These are phyloP conservation scores for Takakia lepidozioides DNA, from an alignment of 225 moss, liverwort and hornwort species.

Conservation along the genomic window DNA sequence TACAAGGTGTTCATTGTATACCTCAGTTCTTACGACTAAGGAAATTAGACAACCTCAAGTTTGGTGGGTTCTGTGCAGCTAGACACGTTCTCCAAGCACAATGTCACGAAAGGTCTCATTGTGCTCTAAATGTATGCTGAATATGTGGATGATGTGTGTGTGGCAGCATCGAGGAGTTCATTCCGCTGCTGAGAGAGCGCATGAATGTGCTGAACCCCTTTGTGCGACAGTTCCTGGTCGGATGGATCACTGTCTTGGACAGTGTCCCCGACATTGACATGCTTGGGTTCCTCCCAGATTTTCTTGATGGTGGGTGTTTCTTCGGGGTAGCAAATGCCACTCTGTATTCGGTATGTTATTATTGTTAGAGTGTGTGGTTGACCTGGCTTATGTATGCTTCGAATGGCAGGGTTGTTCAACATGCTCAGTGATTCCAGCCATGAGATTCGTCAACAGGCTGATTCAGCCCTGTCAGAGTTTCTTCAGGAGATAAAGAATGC, in stretches of 20 bases:
- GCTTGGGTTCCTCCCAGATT: conserved; percentile 63
- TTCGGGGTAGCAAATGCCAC: too few relatives aligned
- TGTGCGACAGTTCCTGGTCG: conserved; percentile 50
- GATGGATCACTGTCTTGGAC: conserved; percentile 66
- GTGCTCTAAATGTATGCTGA: too few relatives aligned
- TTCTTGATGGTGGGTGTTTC: conserved; percentile 61
- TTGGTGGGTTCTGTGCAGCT: too few relatives aligned
- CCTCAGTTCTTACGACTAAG: too few relatives aligned
- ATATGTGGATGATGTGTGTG: too few relatives aligned
- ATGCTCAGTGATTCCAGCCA: conserved; percentile 89
- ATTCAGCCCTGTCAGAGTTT: conserved; percentile 84
- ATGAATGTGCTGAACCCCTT: conserved; percentile 60
- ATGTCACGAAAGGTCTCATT: too few relatives aligned
- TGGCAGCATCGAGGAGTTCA: conserved; percentile 57
- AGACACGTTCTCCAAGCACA: too few relatives aligned
- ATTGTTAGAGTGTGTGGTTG: too few relatives aligned
- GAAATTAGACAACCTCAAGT: too few relatives aligned
- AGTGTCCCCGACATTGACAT: conserved; percentile 58
- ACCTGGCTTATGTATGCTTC: not conserved
- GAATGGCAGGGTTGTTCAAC: conserved; percentile 71
- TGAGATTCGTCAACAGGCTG: conserved; percentile 90
- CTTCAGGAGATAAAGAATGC: conserved; percentile 87
- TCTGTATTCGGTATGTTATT: too few relatives aligned
- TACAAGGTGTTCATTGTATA: too few relatives aligned
- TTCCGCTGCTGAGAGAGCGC: conserved; percentile 51